Percentiles rank a stretch among this genome's conserved stretches.
phyloP scores from a whole-genome alignment of 441 rosid species.

The Jatropha multifida region DNA sequence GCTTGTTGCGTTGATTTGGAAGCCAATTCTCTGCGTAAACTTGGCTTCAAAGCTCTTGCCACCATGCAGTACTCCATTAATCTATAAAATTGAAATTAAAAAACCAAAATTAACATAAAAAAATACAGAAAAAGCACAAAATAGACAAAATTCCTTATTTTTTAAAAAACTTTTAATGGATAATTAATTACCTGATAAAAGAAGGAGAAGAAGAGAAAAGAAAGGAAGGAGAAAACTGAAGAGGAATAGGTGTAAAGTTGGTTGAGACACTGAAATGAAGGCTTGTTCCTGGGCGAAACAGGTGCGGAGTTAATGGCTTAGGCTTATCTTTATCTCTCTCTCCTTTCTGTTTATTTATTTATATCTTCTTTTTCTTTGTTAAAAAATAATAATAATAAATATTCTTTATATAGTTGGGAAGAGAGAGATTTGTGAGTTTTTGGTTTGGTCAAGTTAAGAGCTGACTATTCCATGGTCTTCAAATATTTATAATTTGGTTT shows the following conservation, averaged over 20 bases:
- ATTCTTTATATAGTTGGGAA: not conserved
- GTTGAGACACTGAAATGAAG: constrained; percentile 37
- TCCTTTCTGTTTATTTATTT: not conserved
- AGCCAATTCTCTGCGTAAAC: constrained; percentile 46
- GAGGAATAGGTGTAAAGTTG: constrained; percentile 14
- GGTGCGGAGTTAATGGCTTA: constrained; percentile 35
- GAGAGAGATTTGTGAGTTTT: not conserved
- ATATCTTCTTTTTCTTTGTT: not conserved
- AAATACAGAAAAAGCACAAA: not conserved
- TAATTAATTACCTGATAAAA: constrained; percentile 25
- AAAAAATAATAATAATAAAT: not conserved
- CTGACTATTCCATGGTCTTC: constrained; percentile 19
- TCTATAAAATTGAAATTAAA: constrained; percentile 1
- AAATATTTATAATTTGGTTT: not conserved
- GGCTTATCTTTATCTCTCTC: constrained; percentile 31
- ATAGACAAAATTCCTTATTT: not conserved
- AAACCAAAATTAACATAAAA: not conserved
- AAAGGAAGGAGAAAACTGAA: too few relatives aligned
- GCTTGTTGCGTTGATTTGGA: constrained; percentile 34
- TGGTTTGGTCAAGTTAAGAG: constrained; percentile 14
- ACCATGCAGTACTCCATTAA: constrained; percentile 52
- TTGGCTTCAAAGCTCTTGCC: constrained; percentile 54
- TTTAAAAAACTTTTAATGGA: too few relatives aligned
- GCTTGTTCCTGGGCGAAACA: constrained; percentile 44
- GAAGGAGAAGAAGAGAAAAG: not conserved